Evolutionary conservation across 805 yeast species (phyloP).

Genomic region (Cyberlindnera subsufficiens): DNA sequence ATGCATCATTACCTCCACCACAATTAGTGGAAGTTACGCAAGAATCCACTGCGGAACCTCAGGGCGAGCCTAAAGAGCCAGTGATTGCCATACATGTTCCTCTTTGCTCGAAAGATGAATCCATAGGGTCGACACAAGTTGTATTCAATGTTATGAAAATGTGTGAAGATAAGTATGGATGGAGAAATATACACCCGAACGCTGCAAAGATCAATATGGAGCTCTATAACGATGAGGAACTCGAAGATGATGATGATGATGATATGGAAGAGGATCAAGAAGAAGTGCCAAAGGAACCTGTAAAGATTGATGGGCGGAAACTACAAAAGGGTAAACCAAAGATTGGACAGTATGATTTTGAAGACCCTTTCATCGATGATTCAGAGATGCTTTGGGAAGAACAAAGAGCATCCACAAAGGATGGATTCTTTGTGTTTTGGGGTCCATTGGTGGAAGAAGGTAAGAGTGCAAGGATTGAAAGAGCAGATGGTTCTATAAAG

Average conservation of each 20-base stretch:
- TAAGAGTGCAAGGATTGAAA: slow-evolving; percentile 39
- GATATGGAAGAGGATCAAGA: slow-evolving; percentile 35
- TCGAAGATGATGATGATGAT: slow-evolving; percentile 41
- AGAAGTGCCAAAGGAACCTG: slow-evolving; percentile 25
- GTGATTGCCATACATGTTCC: slow-evolving; percentile 54
- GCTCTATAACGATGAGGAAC: slow-evolving; percentile 49
- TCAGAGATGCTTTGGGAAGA: slow-evolving; percentile 90
- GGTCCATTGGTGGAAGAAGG: slow-evolving; percentile 79
- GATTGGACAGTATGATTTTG: slow-evolving; percentile 85
- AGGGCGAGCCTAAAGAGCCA: slow-evolving; percentile 27
- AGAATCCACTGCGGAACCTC: slow-evolving; percentile 1
- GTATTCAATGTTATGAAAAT: slow-evolving; percentile 66
- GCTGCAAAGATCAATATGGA: slow-evolving; percentile 52
- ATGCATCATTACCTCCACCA: slow-evolving; percentile 16
- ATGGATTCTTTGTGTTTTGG: slow-evolving; percentile 92
- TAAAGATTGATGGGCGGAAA: slow-evolving; percentile 38
- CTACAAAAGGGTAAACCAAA: slow-evolving; percentile 55
- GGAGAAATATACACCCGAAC: slow-evolving; percentile 62
- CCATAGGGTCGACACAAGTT: slow-evolving; percentile 57
- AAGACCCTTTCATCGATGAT: slow-evolving; percentile 97
- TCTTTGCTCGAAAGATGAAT: slow-evolving; percentile 37
- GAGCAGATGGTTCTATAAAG: slow-evolving; percentile 39
- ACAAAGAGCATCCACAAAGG: slow-evolving; percentile 85
- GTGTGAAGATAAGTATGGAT: slow-evolving; percentile 84
- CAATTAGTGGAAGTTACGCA: slow-evolving; percentile 9